These are phyloP conservation scores for Phialocephala sp. DNA, from an alignment of 2,329 filamentous ascomycete genomes.

Conservation along the genomic window DNA sequence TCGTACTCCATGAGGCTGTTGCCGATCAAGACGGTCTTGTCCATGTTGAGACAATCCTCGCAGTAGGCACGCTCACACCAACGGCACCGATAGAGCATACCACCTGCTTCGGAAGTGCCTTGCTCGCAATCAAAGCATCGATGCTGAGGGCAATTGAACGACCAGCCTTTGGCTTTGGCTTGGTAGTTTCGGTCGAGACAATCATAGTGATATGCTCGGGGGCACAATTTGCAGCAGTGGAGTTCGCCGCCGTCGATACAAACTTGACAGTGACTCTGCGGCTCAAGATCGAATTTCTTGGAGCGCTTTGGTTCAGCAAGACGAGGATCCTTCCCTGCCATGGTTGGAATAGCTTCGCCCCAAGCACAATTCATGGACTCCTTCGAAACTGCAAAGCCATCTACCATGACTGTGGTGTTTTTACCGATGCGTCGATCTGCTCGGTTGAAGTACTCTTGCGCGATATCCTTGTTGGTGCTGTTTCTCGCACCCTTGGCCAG, in stretches of 20 bases:
- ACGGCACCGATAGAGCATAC: constrained; percentile 55
- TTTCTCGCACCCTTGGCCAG: constrained; percentile 46
- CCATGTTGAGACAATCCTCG: constrained; percentile 63
- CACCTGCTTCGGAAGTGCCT: constrained; percentile 51
- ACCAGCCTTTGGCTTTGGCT: constrained; percentile 49
- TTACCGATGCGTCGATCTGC: constrained; percentile 59
- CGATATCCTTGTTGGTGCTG: constrained; percentile 43
- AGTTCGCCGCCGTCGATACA: constrained; percentile 57
- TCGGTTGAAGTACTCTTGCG: constrained; percentile 46
- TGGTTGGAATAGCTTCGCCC: constrained; percentile 63
- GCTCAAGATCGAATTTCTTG: constrained; percentile 53
- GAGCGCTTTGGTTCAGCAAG: constrained; percentile 54
- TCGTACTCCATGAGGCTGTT: constrained; percentile 58
- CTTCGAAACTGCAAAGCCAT: constrained; percentile 61
- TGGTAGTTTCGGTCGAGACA: constrained; percentile 53
- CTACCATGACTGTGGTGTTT: constrained; percentile 61
- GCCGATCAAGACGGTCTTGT: constrained; percentile 54
- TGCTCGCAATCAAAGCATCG: constrained; percentile 58
- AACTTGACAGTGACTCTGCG: constrained; percentile 57
- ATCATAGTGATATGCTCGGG: constrained; percentile 57
- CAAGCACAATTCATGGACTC: constrained; percentile 57
- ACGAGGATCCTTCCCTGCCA: constrained; percentile 59
- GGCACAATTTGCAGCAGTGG: constrained; percentile 56
- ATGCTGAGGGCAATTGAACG: constrained; percentile 63
- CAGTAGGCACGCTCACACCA: constrained; percentile 62